Evolutionary conservation across 805 yeast genomes (phyloP), one percentile per base, ranked within the genome.

Genomic region (Metschnikowia arizonensis): DNA sequence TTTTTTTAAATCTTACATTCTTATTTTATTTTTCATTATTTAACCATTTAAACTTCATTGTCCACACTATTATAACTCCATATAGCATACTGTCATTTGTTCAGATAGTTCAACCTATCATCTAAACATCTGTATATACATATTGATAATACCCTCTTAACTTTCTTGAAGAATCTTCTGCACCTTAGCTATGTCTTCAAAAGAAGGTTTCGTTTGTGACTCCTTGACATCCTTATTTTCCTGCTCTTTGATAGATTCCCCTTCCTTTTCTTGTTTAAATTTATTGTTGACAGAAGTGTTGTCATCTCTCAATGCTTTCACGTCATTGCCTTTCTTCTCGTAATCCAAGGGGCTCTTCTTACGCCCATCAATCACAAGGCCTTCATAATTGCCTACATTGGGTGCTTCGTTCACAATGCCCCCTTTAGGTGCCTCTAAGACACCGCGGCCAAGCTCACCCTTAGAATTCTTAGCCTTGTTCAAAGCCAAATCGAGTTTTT

Each of bases 391-490:
- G 6, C 75, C 75, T 1, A 71, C 76, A 1, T 69, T 46, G 15
- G 69, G 68, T 1, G 68, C 75, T 52, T 71, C 76, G 54, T 71
- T 71, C 32, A 74, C 76, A 46, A 69, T 59, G 2, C 76, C 76
- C 11, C 76, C 76, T 53, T 67, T 69, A 10, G 76, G 76, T 3
- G 76, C 76, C 44, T 71, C 74, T 14, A 55, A 56, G 3, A 71
- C 66, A 2, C 73, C 75, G 30, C 57, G 45, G 4, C 73, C 73
- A 35, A 60, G 61, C 36, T 68, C 68, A 4, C 73, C 75, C 46
- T 67, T 63, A 6, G 70, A 61, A 33, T 66, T 68, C 36, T 61
- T 59, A 5, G 69, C 73, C 54, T 64, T 52, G 52, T 69, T 69
- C 21, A 56, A 63, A 2, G 74, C 73, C 56, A 71, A 65, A 19